Percentiles rank a stretch among this genome's conserved stretches.
phyloP scores from a whole-genome alignment of 2,329 filamentous ascomycete species.

The Calonectria multiphialidica region DNA sequence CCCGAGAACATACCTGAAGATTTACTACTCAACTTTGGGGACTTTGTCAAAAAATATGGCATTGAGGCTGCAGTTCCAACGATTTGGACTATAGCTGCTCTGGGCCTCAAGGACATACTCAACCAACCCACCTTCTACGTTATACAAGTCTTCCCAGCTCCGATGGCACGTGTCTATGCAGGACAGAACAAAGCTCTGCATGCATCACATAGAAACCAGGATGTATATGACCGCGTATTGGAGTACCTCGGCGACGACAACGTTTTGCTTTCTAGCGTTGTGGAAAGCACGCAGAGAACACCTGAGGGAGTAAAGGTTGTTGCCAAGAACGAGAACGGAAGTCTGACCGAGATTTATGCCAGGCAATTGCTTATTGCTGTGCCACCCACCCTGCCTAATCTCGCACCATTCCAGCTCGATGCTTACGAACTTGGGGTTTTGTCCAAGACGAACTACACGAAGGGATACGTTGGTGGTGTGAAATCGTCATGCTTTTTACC shows the following conservation, averaged over 20 bases:
- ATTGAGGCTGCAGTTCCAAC: slow-evolving; percentile 16
- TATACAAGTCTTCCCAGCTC: not conserved
- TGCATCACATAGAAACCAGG: not conserved
- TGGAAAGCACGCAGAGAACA: not conserved
- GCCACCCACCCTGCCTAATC: not conserved
- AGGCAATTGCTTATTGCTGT: not conserved
- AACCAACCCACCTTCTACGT: slow-evolving; percentile 30
- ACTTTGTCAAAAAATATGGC: slow-evolving; percentile 29
- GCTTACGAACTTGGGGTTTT: not conserved
- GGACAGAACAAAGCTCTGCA: slow-evolving; percentile 19
- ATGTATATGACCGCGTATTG: not conserved
- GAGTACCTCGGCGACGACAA: not conserved
- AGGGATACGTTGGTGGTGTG: not conserved
- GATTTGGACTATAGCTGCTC: not conserved
- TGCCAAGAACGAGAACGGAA: not conserved
- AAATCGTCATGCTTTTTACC: not conserved
- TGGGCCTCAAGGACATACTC: slow-evolving; percentile 2
- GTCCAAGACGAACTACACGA: not conserved
- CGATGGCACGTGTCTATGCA: slow-evolving; percentile 26
- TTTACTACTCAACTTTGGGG: slow-evolving; percentile 26
- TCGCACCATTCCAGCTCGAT: not conserved
- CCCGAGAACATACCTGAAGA: slow-evolving; percentile 31
- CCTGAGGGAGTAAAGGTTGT: not conserved
- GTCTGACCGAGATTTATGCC: not conserved
- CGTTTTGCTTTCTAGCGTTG: not conserved